Percentiles rank a stretch among this genome's conserved stretches.
Conservation (phyloP, 129 eudicot genomes). For the Artemisia tridentata region DNA sequence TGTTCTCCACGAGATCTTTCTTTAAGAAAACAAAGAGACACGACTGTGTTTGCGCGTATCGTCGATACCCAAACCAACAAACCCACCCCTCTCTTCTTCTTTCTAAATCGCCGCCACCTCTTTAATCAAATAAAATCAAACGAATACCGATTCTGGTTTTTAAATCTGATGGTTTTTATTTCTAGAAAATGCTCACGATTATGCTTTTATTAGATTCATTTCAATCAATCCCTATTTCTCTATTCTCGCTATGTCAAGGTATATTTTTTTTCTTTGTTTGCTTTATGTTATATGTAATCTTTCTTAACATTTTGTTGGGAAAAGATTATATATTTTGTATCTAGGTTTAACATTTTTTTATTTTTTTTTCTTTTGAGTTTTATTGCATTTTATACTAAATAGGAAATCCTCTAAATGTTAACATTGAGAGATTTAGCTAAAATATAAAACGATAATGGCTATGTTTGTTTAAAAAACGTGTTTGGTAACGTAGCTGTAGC, state of each 20-base stretch:
- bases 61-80: too few species aligned
- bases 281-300: slow-evolving; percentile 1
- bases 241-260: slow-evolving; percentile 62
- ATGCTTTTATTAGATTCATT: slow-evolving; percentile 22
- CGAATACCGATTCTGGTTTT: too few species aligned
- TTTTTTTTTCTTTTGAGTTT: neutral
- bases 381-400: neutral
- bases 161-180: slow-evolving; percentile 3
- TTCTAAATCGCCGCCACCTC: too few species aligned
- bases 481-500: too few species aligned
- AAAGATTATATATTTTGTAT: too few species aligned
- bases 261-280: neutral
- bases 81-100: too few species aligned
- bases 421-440: neutral
- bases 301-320: neutral
- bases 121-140: too few species aligned
- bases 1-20: too few species aligned
- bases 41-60: too few species aligned
- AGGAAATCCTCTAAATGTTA: neutral
- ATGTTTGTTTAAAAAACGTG: too few species aligned
- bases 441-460: neutral
- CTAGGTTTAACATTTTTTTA: too few species aligned
- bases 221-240: slow-evolving; percentile 8
- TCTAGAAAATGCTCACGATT: slow-evolving; percentile 51
- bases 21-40: too few species aligned